Evolutionary conservation across 352 stramenopile species (phyloP), one percentile per base, ranked within the genome.

Genomic region (Stephanocyclus meneghinianus): DNA sequence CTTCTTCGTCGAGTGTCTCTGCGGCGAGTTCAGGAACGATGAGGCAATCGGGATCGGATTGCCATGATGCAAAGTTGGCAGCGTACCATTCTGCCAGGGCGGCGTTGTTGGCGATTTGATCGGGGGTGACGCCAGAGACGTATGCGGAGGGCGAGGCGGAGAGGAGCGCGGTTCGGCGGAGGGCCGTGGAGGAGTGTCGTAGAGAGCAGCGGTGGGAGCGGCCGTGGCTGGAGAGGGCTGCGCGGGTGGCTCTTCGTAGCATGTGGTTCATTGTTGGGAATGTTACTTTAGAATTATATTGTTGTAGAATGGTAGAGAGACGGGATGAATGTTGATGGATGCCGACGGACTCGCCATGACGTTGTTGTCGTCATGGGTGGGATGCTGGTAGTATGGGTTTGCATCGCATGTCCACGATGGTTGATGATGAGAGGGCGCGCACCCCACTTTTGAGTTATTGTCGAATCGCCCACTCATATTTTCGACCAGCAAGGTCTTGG

Each of bases 1-100:
- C 45, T 6, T 67, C 40, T 59, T 64, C 35, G 62, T 53, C 35
- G 6, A 42, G 21, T 5, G 3, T 8, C 15, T 50, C 18, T 5
- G 11, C 45, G 13, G 16, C 45, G 29, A 1, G 26, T 45, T 57
- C 29, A 1, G 40, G 35, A 30, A 75, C 40, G 16, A 61, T 53
- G 42, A 56, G 13, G 11, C 16, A 66, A 18, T 80, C 73, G 2
- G 73, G 73, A 32, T 74, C 73, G 9, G 57, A 45, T 37, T 71
- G 42, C 73, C 73, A 80, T 16, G 50, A 59, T 21, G 26, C 11
- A 29, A 71, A 65, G 48, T 80, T 80, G 47, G 73, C 29, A 21
- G 40, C 10, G 51, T 71, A 80, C 44, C 59, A 76, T 48, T 80
- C 65, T 45, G 63, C 45, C 26, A 80, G 29, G 7, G 37, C 56